These are phyloP conservation scores for Citrus maxima DNA, from an alignment of 345 rosid species.

Conservation along the genomic window DNA sequence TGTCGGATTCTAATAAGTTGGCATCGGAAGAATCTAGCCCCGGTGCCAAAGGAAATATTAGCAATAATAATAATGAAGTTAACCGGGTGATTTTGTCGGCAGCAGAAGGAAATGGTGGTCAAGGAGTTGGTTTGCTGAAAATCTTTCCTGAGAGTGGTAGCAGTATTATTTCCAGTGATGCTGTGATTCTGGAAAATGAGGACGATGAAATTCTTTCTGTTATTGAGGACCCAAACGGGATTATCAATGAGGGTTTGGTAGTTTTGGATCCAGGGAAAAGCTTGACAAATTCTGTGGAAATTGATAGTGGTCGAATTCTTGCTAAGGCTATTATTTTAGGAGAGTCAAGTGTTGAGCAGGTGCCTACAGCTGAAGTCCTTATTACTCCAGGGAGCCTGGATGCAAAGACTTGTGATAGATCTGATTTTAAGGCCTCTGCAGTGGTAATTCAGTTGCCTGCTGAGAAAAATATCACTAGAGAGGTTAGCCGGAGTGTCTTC, in stretches of 20 bases:
- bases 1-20: conserved; percentile 40
- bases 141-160: conserved; percentile 34
- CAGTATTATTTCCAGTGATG: conserved; percentile 25
- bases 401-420: conserved; percentile 35
- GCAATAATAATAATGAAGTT: conserved; percentile 23
- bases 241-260: conserved; percentile 51
- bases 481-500: conserved; percentile 61
- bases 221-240: conserved; percentile 42
- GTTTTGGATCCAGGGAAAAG: conserved; percentile 51
- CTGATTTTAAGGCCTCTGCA: conserved; percentile 45
- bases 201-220: conserved; percentile 52
- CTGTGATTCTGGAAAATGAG: conserved; percentile 52
- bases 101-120: conserved; percentile 19
- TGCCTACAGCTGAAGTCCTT: conserved; percentile 60
- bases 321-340: conserved; percentile 67
- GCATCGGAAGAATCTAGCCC: conserved; percentile 25
- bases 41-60: conserved; percentile 21
- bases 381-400: conserved; percentile 44
- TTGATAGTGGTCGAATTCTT: conserved; percentile 46
- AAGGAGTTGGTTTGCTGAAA: conserved; percentile 24
- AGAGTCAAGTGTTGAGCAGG: conserved; percentile 51
- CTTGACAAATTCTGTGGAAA: conserved; percentile 40
- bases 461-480: conserved; percentile 44
- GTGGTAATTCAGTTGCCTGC: conserved; percentile 63
- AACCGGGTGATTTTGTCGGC: conserved; percentile 23